Percentiles rank a stretch among this genome's conserved stretches.
These are phyloP conservation scores for Capsicum baccatum DNA, from an alignment of 257 asterid species.

Conservation along the genomic window DNA sequence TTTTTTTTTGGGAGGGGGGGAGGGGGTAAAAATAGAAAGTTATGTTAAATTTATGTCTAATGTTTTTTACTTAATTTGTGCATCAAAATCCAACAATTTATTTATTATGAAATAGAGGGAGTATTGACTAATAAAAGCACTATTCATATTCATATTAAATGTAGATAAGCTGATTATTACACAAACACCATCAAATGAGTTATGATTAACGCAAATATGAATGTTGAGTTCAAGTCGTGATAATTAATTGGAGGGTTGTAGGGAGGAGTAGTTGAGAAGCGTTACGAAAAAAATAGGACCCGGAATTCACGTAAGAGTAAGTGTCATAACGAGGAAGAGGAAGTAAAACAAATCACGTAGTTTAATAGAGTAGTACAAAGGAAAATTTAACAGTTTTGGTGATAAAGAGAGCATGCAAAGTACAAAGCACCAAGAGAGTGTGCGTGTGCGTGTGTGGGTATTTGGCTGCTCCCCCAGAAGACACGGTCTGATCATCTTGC, in stretches of 20 bases:
- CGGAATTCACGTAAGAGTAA: constrained; percentile 26
- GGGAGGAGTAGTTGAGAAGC: constrained; percentile 24
- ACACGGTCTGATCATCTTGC: constrained; percentile 35
- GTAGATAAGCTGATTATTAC: neutral
- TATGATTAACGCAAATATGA: neutral
- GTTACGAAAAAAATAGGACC: constrained; percentile 29
- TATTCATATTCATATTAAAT: neutral
- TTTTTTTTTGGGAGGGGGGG: no score
- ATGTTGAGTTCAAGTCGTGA: neutral
- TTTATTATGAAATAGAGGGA: no score
- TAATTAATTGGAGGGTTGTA: neutral
- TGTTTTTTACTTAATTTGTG: no score
- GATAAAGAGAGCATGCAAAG: neutral
- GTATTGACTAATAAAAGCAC: neutral
- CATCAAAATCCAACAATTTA: no score
- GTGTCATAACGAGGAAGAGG: constrained; percentile 4
- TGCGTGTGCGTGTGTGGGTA: neutral
- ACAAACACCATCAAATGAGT: neutral
- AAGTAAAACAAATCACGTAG: neutral
- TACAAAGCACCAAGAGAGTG: neutral
- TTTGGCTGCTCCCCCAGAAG: constrained; percentile 34
- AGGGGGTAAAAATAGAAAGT: no score
- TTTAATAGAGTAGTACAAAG: neutral
- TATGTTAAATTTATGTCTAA: no score
- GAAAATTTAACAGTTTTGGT: neutral